Base-by-base conservation (phyloP, 768 basidiomycete genomes). In the Serendipita vermifera region DNA sequence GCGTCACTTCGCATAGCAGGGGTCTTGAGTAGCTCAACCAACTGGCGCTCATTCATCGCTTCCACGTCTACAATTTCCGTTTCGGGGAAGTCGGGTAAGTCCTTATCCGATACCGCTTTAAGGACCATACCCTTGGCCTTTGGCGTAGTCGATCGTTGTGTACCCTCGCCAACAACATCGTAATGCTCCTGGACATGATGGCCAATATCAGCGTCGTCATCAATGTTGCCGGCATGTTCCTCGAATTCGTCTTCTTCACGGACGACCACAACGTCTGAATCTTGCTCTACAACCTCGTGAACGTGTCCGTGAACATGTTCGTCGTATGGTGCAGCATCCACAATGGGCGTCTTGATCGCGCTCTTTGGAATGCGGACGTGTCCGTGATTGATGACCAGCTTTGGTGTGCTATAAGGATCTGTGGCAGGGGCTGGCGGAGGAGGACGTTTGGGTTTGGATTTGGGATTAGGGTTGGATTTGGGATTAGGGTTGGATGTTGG, bases 111-210 rank as follows among this genome's bases (percentile, higher is more conserved):
- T n/a, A n/a, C n/a, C n/a, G n/a, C n/a, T 26, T 26, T 29, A 1
- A 51, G 46, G 24, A 29, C 46, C 1, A 26, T 29, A 5, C 22
- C 22, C 29, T 29, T 20, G 20, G 46, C 46, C 31, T 51, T 51
- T 11, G 46, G 46, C 9, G 46, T 51, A 9, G 46, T 51, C 1
- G 46, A 51, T 4, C 46, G 46, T 9, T 22, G n/a, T 5, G 46
- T 51, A 20, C 31, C 9, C 7, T 51, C 31, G 27, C 31, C 46
- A 31, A 51, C 46, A 31, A 51, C 46, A 29, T 51, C 46, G 22
- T 51, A 51, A 29, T 51, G 46, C 27, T 51, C 46, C 31, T 51
- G 46, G 7, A 51, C 31, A 31, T 51, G 46, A 51, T 51, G 46
- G 20, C 46, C 46, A 51, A 51, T 51, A 26, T 51, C 22, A 15